phyloP scores from a whole-genome alignment of 2,329 filamentous ascomycete genomes.

The Fusarium xylarioides region DNA sequence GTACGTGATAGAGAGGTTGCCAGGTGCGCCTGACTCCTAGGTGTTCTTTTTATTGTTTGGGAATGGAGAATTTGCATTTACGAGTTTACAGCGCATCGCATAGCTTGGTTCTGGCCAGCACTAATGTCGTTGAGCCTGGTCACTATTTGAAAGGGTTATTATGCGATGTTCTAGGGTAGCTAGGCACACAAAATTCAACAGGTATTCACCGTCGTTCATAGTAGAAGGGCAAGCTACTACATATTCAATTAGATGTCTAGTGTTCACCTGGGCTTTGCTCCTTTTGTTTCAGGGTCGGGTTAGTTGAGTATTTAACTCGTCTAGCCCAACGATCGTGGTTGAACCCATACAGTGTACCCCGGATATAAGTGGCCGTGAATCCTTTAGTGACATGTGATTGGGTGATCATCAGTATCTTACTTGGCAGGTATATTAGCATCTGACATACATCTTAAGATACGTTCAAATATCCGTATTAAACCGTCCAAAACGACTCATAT shows the following conservation, averaged over 20 bases:
- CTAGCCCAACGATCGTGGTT: neutral
- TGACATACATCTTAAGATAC: neutral
- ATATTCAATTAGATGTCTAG: neutral
- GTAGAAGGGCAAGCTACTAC: neutral
- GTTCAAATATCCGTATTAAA: neutral
- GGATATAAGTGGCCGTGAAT: neutral
- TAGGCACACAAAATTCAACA: neutral
- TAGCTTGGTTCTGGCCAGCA: neutral
- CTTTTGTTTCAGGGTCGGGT: neutral
- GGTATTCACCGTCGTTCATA: neutral
- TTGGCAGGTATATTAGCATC: neutral
- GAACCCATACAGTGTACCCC: too few species aligned
- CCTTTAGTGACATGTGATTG: neutral
- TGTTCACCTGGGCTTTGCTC: neutral
- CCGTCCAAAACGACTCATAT: neutral
- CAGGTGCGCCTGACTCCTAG: conserved; percentile 75
- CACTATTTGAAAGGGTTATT: neutral
- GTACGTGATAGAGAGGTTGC: conserved; percentile 92
- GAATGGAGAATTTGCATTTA: conserved; percentile 27
- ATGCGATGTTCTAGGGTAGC: neutral
- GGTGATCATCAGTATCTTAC: neutral
- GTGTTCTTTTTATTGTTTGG: conserved; percentile 13
- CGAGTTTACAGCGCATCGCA: conserved; percentile 22
- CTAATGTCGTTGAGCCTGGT: neutral
- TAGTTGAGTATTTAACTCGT: neutral